These are phyloP conservation scores for Hypoxylon sp. DNA, from an alignment of 2,329 filamentous ascomycete genomes.

Conservation along the genomic window DNA sequence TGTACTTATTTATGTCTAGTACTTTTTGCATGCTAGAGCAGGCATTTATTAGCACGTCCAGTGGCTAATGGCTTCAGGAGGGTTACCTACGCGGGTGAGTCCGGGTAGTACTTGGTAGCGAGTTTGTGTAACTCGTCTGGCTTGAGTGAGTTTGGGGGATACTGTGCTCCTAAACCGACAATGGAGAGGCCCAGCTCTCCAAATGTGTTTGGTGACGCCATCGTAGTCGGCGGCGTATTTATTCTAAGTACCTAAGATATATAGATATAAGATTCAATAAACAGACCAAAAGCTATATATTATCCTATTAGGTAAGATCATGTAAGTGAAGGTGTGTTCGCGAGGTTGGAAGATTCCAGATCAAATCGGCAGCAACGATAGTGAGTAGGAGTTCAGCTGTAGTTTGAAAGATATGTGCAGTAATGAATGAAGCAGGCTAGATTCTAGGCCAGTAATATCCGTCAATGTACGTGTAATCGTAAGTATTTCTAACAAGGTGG, in stretches of 20 bases:
- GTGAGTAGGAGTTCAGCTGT: background rate
- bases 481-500: constrained; percentile 12
- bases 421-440: constrained; percentile 6
- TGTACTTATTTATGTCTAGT: constrained; percentile 74
- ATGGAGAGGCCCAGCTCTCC: constrained; percentile 73
- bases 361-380: background rate
- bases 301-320: background rate
- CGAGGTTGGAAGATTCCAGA: background rate
- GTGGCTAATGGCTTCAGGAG: background rate
- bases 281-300: background rate
- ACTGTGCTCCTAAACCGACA: constrained; percentile 71
- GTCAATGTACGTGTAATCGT: background rate
- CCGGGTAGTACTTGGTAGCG: constrained; percentile 70
- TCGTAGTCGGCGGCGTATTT: constrained; percentile 44
- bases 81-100: constrained; percentile 69
- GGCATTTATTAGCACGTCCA: constrained; percentile 10
- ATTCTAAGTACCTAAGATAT: background rate
- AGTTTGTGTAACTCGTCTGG: constrained; percentile 67
- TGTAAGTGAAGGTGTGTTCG: constrained; percentile 1
- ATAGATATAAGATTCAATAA: background rate
- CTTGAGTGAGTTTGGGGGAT: constrained; percentile 70
- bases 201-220: constrained; percentile 61
- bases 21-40: constrained; percentile 72
- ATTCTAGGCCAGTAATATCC: constrained; percentile 1
- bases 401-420: background rate